Evolutionary conservation across 345 rosid genomes (phyloP).

Genomic region (Rubroshorea leprosula): DNA sequence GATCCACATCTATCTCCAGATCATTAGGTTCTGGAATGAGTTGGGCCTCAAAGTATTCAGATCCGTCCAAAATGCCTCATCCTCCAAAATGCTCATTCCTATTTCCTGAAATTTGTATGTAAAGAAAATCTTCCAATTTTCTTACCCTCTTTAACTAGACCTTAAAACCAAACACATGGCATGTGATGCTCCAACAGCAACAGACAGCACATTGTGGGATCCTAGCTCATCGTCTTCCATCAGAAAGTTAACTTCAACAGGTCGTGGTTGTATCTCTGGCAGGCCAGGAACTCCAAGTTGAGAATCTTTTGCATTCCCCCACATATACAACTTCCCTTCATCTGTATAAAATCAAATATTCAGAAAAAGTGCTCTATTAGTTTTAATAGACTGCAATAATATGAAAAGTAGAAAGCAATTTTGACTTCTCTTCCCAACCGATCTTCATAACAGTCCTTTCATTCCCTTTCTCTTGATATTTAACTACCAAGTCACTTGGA

Average conservation of each 20-base stretch:
- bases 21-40: background rate
- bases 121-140: background rate
- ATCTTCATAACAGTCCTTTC: no score
- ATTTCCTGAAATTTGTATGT: background rate
- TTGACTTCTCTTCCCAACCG: background rate
- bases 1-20: background rate
- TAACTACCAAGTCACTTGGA: no score
- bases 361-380: background rate
- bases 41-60: background rate
- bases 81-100: background rate
- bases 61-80: background rate
- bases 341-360: constrained; percentile 33
- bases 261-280: constrained; percentile 60
- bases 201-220: constrained; percentile 52
- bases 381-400: background rate
- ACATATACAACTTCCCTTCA: constrained; percentile 74
- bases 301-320: constrained; percentile 91
- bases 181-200: constrained; percentile 85
- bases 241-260: constrained; percentile 69
- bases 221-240: constrained; percentile 60
- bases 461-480: no score
- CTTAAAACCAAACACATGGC: constrained; percentile 73
- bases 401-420: background rate
- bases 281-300: constrained; percentile 88
- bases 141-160: constrained; percentile 19